These are phyloP conservation scores for Suhomyces faveliae DNA, from an alignment of 805 yeast genomes.

Conservation along the genomic window DNA sequence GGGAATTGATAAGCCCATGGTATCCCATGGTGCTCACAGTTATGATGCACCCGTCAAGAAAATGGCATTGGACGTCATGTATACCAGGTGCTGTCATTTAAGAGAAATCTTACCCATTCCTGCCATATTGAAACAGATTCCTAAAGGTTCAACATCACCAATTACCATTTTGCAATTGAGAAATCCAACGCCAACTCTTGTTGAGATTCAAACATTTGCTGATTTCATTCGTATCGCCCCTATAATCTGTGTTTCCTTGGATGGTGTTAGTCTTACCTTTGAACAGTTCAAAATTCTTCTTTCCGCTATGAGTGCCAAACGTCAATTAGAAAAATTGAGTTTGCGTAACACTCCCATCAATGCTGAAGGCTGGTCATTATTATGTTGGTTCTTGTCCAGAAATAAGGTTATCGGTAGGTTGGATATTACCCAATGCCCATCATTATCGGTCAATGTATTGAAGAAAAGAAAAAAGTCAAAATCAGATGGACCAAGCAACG, in stretches of 20 bases:
- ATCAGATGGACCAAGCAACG: constrained; percentile 20
- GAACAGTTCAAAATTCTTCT: constrained; percentile 78
- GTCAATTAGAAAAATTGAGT: constrained; percentile 67
- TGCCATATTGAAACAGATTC: constrained; percentile 79
- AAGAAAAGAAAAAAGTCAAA: constrained; percentile 31
- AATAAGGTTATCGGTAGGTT: constrained; percentile 57
- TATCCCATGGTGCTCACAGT: constrained; percentile 13
- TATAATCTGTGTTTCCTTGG: constrained; percentile 68
- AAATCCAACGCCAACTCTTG: constrained; percentile 87
- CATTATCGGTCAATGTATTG: constrained; percentile 44
- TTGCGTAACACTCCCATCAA: constrained; percentile 76
- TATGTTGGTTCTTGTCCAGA: constrained; percentile 72
- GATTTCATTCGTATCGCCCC: constrained; percentile 89
- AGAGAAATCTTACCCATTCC: constrained; percentile 92
- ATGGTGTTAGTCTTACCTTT: constrained; percentile 70
- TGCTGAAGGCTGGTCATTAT: constrained; percentile 69
- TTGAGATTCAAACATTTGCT: constrained; percentile 83
- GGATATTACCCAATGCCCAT: constrained; percentile 71
- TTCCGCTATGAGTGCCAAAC: constrained; percentile 65
- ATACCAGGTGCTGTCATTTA: constrained; percentile 90
- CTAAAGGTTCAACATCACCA: constrained; percentile 74
- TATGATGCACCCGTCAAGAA: constrained; percentile 38
- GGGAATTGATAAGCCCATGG: constrained; percentile 36
- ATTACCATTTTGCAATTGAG: constrained; percentile 66
- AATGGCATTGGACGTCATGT: constrained; percentile 66